Evolutionary conservation across 345 rosid species (phyloP).

Genomic region (Raphanus sativus): DNA sequence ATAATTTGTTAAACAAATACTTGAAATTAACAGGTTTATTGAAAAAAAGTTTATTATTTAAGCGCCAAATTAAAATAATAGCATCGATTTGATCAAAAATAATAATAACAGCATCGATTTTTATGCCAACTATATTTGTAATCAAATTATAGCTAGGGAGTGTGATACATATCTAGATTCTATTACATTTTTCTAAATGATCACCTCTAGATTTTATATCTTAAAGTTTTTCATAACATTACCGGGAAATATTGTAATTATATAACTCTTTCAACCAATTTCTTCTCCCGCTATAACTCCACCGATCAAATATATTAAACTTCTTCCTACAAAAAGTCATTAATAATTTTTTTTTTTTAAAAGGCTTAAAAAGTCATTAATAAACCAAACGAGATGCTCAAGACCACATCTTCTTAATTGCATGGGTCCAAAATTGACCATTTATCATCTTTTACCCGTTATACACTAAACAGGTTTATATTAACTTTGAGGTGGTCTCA

Average conservation of each 20-base stretch:
- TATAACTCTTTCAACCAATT: not conserved
- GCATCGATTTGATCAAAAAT: not conserved
- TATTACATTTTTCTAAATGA: not conserved
- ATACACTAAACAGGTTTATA: not conserved
- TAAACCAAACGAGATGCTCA: conserved; percentile 16
- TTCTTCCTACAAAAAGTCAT: not conserved
- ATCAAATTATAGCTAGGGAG: not conserved
- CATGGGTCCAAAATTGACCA: not conserved
- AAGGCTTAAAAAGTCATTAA: not conserved
- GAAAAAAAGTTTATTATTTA: not conserved
- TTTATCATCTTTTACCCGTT: conserved; percentile 1
- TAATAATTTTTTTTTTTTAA: too few relatives aligned
- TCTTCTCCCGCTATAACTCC: not conserved
- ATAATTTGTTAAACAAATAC: not conserved
- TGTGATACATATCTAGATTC: not conserved
- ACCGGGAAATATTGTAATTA: not conserved
- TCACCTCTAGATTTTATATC: not conserved
- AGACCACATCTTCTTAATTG: conserved; percentile 3
- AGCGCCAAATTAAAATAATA: not conserved
- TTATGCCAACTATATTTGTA: not conserved
- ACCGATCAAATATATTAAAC: not conserved
- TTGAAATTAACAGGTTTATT: not conserved
- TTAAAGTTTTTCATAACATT: not conserved
- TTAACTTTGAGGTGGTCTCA: conserved; percentile 5
- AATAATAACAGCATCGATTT: not conserved